Percentiles rank a stretch among this genome's conserved stretches.
Evolutionary conservation across 257 asterid species (phyloP).

Genomic region (Gardenia jasminoides): DNA sequence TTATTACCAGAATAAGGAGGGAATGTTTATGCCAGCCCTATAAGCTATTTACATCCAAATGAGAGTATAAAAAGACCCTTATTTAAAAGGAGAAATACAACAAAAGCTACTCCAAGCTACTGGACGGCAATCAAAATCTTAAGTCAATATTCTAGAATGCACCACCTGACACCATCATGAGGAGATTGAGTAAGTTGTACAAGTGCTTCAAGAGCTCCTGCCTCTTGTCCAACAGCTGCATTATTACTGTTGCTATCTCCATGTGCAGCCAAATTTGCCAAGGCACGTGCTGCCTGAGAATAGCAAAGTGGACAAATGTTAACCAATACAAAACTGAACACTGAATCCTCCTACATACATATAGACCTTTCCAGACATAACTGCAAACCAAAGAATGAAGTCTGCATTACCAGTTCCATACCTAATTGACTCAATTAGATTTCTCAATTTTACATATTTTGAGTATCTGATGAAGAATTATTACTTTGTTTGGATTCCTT

Average conservation of each 20-base stretch:
- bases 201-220: constrained; percentile 83
- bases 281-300: constrained; percentile 82
- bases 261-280: constrained; percentile 87
- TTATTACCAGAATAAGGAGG: not conserved
- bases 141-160: not conserved
- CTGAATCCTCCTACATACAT: not conserved
- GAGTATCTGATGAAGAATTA: not conserved
- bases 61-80: not conserved
- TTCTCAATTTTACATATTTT: not conserved
- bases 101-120: not conserved
- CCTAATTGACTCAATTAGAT: not conserved
- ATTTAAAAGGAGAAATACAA: not conserved
- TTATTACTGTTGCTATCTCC: constrained; percentile 81
- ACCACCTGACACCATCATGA: constrained; percentile 79
- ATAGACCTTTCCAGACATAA: not conserved
- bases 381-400: not conserved
- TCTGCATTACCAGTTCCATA: not conserved
- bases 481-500: too few relatives aligned
- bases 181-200: constrained; percentile 74
- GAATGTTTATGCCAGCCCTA: not conserved
- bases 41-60: not conserved
- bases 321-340: not conserved
- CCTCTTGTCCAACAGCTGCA: constrained; percentile 81
- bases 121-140: not conserved
- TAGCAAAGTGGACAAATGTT: constrained; percentile 7